Evolutionary conservation across 495 filamentous ascomycete species (phyloP), one percentile per base, ranked within the genome.

Genomic region (Aspergillus cavernicola): DNA sequence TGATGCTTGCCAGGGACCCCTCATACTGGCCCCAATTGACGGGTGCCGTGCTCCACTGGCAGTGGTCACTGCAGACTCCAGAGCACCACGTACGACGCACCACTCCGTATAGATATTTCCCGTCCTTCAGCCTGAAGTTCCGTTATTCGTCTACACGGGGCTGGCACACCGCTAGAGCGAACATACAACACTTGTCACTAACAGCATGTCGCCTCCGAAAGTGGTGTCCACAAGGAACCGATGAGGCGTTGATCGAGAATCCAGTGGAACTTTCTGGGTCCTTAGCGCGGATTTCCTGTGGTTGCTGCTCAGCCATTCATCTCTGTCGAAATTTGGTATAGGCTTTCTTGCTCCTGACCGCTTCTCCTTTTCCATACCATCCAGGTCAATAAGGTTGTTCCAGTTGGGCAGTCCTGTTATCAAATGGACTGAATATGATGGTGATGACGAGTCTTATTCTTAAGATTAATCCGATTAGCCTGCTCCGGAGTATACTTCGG

Each of bases 341-440:
- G 43, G 37, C 32, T 35, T 52, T 45, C 28, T 39, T 50, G 36
- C 28, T 58, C 43, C 44, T 62, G 59, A 62, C 59, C 59, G 59
- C 59, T 56, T 56, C 59, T 49, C 45, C 38, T 36, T 55, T 53
- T 41, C 23, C 13, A 44, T 38, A 13, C 46, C 52, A 59, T n/a
- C 49, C 37, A 51, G 48, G 44, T 36, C 44, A 19, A 22, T 20
- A 12, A n/a, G 40, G 29, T 35, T 42, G 38, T 41, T 46, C 39
- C 49, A 46, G 45, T 50, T 54, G 53, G 43, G 41, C 39, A 45
- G 32, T 29, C 37, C 49, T 31, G 33, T 48, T 52, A 11, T 12
- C 22, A 52, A 41, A 36, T 48, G 33, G 42, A 48, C 28, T 40
- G 24, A 18, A 18, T 28, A 20, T 16, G 26, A 36, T 40, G 41